These are phyloP conservation scores for Tripidium arundinaceum DNA, from an alignment of 202 grass and related monocot species.

Conservation along the genomic window DNA sequence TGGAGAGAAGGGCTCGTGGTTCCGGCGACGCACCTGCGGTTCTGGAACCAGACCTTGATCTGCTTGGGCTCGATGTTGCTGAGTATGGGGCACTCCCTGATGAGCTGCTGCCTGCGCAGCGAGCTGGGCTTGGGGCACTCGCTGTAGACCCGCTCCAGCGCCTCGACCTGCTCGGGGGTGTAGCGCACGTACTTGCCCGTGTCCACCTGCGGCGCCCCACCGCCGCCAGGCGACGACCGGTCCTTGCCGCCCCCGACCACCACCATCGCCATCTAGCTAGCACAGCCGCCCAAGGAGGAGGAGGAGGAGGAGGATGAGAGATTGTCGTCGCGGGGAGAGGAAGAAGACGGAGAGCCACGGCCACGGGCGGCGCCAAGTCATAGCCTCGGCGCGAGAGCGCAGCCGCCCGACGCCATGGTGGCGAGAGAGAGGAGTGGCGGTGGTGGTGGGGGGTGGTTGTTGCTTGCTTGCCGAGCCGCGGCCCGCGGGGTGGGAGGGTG, in stretches of 20 bases:
- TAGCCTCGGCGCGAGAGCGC: conserved; percentile 29
- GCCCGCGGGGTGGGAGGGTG: not conserved
- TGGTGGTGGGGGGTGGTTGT: conserved; percentile 3
- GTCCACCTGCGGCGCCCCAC: conserved; percentile 60
- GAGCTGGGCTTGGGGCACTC: conserved; percentile 96
- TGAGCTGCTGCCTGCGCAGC: conserved; percentile 64
- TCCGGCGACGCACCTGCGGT: conserved; percentile 60
- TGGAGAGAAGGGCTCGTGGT: not conserved
- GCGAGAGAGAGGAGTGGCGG: not conserved
- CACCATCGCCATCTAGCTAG: conserved; percentile 50
- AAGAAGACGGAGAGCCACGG: conserved; percentile 32
- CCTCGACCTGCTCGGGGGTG: conserved; percentile 87
- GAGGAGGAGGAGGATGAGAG: too few relatives aligned
- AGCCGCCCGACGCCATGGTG: conserved; percentile 41
- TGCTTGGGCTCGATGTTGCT: conserved; percentile 87
- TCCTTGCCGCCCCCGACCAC: conserved; percentile 37
- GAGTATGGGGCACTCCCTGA: conserved; percentile 80
- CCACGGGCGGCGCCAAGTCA: conserved; percentile 48
- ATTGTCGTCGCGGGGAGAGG: not conserved
- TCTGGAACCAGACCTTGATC: conserved; percentile 99
- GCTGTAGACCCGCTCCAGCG: conserved; percentile 72
- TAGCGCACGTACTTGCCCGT: conserved; percentile 91
- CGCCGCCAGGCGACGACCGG: conserved; percentile 40
- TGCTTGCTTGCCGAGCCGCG: conserved; percentile 10
- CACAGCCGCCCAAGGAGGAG: conserved; percentile 27